phyloP scores from a whole-genome alignment of 2,329 filamentous ascomycete species.

The Colletotrichum tamarilloi region DNA sequence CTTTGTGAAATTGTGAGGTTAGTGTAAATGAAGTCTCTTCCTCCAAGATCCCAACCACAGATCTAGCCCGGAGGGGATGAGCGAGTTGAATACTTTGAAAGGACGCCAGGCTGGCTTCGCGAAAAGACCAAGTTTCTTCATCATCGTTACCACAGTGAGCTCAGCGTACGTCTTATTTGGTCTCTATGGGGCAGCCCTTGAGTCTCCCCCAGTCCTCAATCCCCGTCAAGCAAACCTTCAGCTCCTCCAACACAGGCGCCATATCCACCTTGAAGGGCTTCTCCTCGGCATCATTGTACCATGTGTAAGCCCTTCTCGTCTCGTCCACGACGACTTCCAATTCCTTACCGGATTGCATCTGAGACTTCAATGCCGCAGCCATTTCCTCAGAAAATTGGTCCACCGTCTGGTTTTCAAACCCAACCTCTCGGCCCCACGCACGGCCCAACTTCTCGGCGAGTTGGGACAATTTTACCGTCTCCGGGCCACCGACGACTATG shows the following conservation, averaged over 20 bases:
- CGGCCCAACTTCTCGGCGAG: background rate
- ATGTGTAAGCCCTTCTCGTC: conserved; percentile 54
- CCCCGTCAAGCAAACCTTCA: conserved; percentile 38
- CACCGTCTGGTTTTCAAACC: background rate
- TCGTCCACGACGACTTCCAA: conserved; percentile 47
- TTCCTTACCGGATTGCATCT: conserved; percentile 45
- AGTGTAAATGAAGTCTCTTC: too few species aligned
- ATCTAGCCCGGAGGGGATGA: too few species aligned
- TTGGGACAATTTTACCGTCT: background rate
- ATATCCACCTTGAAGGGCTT: conserved; percentile 52
- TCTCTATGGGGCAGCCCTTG: background rate
- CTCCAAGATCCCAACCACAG: too few species aligned
- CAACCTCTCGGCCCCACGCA: background rate
- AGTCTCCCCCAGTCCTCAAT: background rate
- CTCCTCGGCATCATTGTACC: conserved; percentile 51
- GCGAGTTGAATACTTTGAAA: too few species aligned
- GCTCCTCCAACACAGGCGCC: conserved; percentile 44
- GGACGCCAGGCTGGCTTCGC: too few species aligned
- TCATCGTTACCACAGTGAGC: background rate
- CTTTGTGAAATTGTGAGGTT: too few species aligned
- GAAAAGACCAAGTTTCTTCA: too few species aligned
- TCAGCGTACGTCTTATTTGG: background rate
- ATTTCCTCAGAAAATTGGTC: background rate
- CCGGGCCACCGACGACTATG: background rate
- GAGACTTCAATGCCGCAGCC: background rate